A percentile compares a stretch with the other conserved stretches of the same genome.
Evolutionary conservation across 257 asterid species (phyloP).

Genomic region (Nicotiana noctiflora): DNA sequence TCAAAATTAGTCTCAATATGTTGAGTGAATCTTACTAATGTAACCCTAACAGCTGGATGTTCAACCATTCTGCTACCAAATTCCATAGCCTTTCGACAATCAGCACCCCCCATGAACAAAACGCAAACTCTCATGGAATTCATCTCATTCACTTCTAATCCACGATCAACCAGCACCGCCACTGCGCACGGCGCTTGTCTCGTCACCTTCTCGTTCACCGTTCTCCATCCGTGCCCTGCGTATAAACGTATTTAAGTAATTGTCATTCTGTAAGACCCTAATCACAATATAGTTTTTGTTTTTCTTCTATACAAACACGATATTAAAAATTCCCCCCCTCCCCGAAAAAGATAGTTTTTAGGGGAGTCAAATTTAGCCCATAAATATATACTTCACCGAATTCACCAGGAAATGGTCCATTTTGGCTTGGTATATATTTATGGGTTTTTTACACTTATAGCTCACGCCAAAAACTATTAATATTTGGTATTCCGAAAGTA

Average conservation of each 20-base stretch:
- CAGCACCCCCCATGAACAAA: constrained; percentile 48
- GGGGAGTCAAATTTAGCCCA: neutral
- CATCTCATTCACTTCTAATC: neutral
- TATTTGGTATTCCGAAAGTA: no score
- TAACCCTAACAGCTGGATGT: constrained; percentile 36
- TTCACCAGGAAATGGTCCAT: accelerated
- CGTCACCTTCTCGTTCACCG: constrained; percentile 27
- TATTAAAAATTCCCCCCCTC: accelerated
- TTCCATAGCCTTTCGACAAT: constrained; percentile 40
- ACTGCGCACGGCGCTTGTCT: constrained; percentile 24
- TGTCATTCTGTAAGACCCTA: no score
- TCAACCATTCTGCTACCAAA: constrained; percentile 47
- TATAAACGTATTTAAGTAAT: neutral
- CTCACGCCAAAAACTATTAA: no score
- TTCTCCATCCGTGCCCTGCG: constrained; percentile 29
- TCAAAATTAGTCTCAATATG: neutral
- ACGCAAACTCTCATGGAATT: constrained; percentile 28
- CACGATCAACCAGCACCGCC: constrained; percentile 32
- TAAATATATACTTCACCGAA: neutral
- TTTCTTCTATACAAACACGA: no score
- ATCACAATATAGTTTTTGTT: no score
- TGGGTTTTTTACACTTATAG: no score
- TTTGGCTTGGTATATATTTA: no score
- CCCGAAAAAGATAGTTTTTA: no score
- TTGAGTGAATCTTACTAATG: constrained; percentile 26